Evolutionary conservation across 2,329 filamentous ascomycete species (phyloP), one percentile per base, ranked within the genome.

Genomic region (Albifimbria verrucaria): DNA sequence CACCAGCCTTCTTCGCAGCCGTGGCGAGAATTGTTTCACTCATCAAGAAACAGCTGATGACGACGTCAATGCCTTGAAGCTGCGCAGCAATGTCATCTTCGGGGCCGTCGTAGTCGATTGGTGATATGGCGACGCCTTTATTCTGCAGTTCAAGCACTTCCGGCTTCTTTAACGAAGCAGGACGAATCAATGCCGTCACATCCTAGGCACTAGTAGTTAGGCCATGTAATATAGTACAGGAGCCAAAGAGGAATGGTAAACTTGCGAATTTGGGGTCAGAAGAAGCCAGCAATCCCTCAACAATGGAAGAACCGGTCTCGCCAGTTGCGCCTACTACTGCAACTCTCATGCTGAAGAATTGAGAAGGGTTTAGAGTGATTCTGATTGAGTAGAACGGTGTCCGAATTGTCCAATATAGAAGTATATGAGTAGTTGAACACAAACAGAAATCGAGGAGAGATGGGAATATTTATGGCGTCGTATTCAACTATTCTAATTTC

Each of bases 1-100:
- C 74, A 0, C 78, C 77, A 3, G 74, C 76, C 46, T 68, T 67
- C 56, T 79, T 77, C 1, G 76, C 73, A 3, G 79, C 80, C 28
- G 70, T 72, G 26, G 72, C 71, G 2, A 82, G 68, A 2, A 68
- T 68, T 10, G 77, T 72, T 55, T 83, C 75, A 11, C 72, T 69
- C 24, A 68, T 60, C 32, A 72, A 59, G 21, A 80, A 69, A 51
- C 67, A 68, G 32, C 69, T 72, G 54, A 81, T 73, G 28, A 81
- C 67, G n/a, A 77, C 67, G 50, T 80, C 75, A 15, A 73, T 68
- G 4, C 68, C 74, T 1, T 51, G 51, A 12, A 83, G 65, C 1
- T 71, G 62, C 49, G 70, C 59, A 4, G 72, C 69, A 6, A 82
- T 66, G 1, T 72, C 62, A 4, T 76, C 70, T 32, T 73, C 65